Evolutionary conservation across 163 green algal species (phyloP).

Genomic region (Coccomyxa subellipsoidea): DNA sequence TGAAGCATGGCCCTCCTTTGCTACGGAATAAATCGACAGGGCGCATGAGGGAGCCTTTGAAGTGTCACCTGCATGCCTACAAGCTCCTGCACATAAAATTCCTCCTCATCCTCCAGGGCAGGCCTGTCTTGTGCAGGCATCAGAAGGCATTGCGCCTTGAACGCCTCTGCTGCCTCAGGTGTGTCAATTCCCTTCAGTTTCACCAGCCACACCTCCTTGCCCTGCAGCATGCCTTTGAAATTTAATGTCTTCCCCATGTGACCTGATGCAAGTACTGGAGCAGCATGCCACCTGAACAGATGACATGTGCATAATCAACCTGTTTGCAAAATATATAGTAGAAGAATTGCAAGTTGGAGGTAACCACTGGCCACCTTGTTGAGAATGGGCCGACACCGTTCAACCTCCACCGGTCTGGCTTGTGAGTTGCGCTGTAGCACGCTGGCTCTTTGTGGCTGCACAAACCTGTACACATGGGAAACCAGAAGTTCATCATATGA

Average conservation of each 20-base stretch:
- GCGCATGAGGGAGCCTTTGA: not conserved
- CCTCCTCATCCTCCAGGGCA: conserved; percentile 37
- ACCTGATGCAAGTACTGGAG: no score
- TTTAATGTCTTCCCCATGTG: not conserved
- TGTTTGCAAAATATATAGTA: no score
- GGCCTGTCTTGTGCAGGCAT: conserved; percentile 14
- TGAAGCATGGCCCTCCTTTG: not conserved
- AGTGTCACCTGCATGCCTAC: conserved; percentile 30
- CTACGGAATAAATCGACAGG: not conserved
- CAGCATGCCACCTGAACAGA: no score
- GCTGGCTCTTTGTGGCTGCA: not conserved
- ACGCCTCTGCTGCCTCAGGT: conserved; percentile 32
- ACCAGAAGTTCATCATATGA: not conserved
- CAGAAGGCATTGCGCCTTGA: conserved; percentile 32
- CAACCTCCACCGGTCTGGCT: not conserved
- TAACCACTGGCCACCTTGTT: not conserved
- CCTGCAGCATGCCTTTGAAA: conserved; percentile 2
- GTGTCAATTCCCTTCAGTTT: conserved; percentile 45
- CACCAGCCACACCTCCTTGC: conserved; percentile 43
- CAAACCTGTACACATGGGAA: not conserved
- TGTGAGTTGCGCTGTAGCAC: not conserved
- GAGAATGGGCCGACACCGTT: not conserved
- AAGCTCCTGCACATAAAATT: conserved; percentile 53
- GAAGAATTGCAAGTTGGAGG: not conserved
- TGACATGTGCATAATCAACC: no score